These are phyloP conservation scores for Triticum aestivum DNA, from an alignment of 176 grass and related monocot genomes.

Conservation along the genomic window DNA sequence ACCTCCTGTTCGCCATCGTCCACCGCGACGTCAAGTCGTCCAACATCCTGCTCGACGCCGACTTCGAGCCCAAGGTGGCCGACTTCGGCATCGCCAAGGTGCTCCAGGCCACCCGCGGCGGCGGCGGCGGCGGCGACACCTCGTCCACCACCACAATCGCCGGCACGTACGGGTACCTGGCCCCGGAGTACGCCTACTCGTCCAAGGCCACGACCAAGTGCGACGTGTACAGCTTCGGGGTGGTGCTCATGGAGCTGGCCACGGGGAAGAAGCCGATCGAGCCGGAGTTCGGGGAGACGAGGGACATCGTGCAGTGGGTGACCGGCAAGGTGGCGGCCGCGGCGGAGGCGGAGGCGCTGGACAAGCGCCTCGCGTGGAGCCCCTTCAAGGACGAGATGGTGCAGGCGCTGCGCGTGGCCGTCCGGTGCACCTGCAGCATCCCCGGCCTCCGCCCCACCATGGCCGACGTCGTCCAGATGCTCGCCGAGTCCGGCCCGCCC, in stretches of 20 bases:
- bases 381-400: slow-evolving; percentile 84
- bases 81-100: slow-evolving; percentile 95
- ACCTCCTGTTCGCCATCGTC: slow-evolving; percentile 75
- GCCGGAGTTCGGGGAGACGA: slow-evolving; percentile 80
- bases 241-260: slow-evolving; percentile 80
- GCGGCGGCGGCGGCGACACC: background rate
- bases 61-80: slow-evolving; percentile 91
- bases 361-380: slow-evolving; percentile 67
- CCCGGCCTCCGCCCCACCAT: slow-evolving; percentile 67
- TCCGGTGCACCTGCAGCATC: slow-evolving; percentile 81
- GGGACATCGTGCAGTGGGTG: slow-evolving; percentile 86
- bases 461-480: slow-evolving; percentile 94
- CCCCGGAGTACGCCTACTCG: slow-evolving; percentile 96
- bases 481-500: slow-evolving; percentile 53
- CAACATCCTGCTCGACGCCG: slow-evolving; percentile 92
- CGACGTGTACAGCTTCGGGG: slow-evolving; percentile 78
- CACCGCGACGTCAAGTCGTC: slow-evolving; percentile 94
- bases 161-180: slow-evolving; percentile 89
- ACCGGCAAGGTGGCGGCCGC: slow-evolving; percentile 64
- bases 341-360: slow-evolving; percentile 49
- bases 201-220: slow-evolving; percentile 84
- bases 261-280: slow-evolving; percentile 94
- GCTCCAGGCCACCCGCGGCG: slow-evolving; percentile 47
- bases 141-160: slow-evolving; percentile 71
- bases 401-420: slow-evolving; percentile 65